A percentile compares a stretch with the other conserved stretches of the same genome.
Conservation (phyloP, 805 yeast genomes). For the Jamesozyma gamospora region DNA sequence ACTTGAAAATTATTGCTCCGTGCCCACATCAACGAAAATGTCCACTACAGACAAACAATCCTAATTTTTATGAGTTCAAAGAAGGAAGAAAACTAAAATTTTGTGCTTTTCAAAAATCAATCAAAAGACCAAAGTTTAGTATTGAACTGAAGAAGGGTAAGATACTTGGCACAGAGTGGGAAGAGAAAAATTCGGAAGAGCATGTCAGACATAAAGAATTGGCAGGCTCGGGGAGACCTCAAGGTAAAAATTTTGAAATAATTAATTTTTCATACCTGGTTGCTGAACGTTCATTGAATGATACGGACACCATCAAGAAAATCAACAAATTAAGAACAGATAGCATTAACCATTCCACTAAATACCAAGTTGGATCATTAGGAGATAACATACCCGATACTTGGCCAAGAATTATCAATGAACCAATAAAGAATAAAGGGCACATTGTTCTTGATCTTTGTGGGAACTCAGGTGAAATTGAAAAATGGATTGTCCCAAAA, state of each 20-base stretch:
- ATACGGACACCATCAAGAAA: slow-evolving; percentile 30
- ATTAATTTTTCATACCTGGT: slow-evolving; percentile 69
- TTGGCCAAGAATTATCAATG: slow-evolving; percentile 66
- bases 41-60: slow-evolving; percentile 74
- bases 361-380: slow-evolving; percentile 16
- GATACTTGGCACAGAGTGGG: slow-evolving; percentile 64
- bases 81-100: slow-evolving; percentile 55
- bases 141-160: slow-evolving; percentile 80
- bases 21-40: slow-evolving; percentile 82
- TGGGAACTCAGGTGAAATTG: slow-evolving; percentile 68
- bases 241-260: slow-evolving; percentile 58
- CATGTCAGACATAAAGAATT: slow-evolving; percentile 39
- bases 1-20: slow-evolving; percentile 71
- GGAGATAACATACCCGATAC: slow-evolving; percentile 26
- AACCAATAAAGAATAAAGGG: slow-evolving; percentile 70
- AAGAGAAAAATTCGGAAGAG: slow-evolving; percentile 42
- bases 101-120: slow-evolving; percentile 63
- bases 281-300: slow-evolving; percentile 47
- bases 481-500: slow-evolving; percentile 80
- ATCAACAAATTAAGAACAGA: slow-evolving; percentile 36
- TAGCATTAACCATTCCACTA: slow-evolving; percentile 4
- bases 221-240: slow-evolving; percentile 67
- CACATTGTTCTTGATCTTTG: slow-evolving; percentile 76
- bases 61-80: slow-evolving; percentile 47
- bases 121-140: slow-evolving; percentile 69